Conservation (phyloP, 768 basidiomycete species). For the Daedalea quercina region DNA sequence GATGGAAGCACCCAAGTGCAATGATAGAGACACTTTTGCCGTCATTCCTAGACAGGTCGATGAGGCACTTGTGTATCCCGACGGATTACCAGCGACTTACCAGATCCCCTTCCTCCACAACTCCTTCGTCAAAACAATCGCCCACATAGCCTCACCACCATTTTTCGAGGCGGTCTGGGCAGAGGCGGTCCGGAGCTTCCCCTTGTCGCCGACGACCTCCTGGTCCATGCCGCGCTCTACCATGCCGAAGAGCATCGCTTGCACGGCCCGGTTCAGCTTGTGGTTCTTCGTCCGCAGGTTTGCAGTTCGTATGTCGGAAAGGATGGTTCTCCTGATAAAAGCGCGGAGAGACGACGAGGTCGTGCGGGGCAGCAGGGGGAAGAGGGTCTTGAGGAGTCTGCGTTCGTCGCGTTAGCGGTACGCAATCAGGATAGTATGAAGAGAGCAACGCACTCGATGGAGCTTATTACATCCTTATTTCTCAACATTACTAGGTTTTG, state of each 20-base stretch:
- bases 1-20: conserved; percentile 88
- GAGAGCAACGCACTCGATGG: conserved; percentile 67
- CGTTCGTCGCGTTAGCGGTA: not conserved
- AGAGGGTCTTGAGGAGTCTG: conserved; percentile 86
- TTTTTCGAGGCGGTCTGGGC: conserved; percentile 34
- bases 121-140: conserved; percentile 87
- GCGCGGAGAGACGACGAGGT: conserved; percentile 78
- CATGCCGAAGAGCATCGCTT: conserved; percentile 95
- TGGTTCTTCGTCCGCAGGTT: conserved; percentile 88
- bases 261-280: conserved; percentile 92
- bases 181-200: conserved; percentile 48
- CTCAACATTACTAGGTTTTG: conserved; percentile 91
- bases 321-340: conserved; percentile 88
- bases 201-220: conserved; percentile 80
- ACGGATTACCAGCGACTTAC: conserved; percentile 29
- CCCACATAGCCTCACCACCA: conserved; percentile 95
- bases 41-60: conserved; percentile 56
- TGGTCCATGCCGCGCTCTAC: conserved; percentile 86
- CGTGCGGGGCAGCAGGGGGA: conserved; percentile 92
- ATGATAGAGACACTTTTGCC: conserved; percentile 90
- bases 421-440: not conserved
- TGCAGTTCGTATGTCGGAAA: conserved; percentile 88
- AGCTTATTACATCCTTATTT: conserved; percentile 88
- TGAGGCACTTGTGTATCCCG: not conserved
- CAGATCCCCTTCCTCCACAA: conserved; percentile 92